These are phyloP conservation scores for Isoetes taiwanensis DNA, from an alignment of 75 land plant species.

Conservation along the genomic window DNA sequence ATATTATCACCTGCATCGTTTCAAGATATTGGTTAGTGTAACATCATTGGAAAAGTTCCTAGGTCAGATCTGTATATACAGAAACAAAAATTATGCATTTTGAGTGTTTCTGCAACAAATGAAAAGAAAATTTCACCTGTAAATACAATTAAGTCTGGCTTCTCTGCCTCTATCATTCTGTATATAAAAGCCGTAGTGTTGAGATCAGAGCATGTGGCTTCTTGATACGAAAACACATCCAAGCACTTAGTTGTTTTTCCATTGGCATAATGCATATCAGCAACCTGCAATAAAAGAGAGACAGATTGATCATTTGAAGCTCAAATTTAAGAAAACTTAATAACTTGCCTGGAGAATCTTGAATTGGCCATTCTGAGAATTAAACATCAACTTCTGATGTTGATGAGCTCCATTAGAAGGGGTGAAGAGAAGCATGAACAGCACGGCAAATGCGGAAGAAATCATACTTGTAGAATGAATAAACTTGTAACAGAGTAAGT, in stretches of 20 bases:
- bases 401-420: too few relatives aligned
- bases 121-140: conserved; percentile 20
- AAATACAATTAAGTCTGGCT: conserved; percentile 66
- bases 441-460: too few relatives aligned
- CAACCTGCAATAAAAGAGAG: neutral
- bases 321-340: neutral
- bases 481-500: too few relatives aligned
- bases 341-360: conserved; percentile 61
- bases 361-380: conserved; percentile 40
- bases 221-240: conserved; percentile 46
- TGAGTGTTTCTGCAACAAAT: neutral
- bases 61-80: neutral
- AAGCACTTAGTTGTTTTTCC: neutral
- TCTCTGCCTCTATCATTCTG: conserved; percentile 57
- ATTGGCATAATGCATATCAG: conserved; percentile 8
- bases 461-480: too few relatives aligned
- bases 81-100: neutral
- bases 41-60: too few relatives aligned
- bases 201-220: conserved; percentile 51
- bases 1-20: conserved; percentile 60
- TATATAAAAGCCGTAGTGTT: conserved; percentile 63
- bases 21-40: neutral
- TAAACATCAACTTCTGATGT: too few relatives aligned
- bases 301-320: neutral
- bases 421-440: too few relatives aligned